Conservation (phyloP, 2,329 filamentous ascomycete species). For the Aureobasidium sp. region DNA sequence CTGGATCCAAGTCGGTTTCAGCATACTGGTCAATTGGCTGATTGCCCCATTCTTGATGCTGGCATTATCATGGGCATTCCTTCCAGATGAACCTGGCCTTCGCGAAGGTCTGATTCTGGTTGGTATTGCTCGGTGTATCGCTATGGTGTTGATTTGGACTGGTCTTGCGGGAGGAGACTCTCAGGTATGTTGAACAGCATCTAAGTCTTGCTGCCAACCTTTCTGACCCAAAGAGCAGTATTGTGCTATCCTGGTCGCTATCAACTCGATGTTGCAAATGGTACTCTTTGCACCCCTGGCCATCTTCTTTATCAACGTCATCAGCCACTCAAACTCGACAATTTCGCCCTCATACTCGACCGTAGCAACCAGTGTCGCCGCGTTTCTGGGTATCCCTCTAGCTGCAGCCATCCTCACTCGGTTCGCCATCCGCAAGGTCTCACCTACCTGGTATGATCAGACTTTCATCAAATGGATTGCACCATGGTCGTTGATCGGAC, state of each 20-base stretch:
- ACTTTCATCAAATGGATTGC: slow-evolving; percentile 61
- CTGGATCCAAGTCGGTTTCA: slow-evolving; percentile 75
- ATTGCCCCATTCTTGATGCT: slow-evolving; percentile 78
- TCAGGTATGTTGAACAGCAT: slow-evolving; percentile 33
- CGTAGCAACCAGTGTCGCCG: slow-evolving; percentile 71
- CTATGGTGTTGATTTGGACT: slow-evolving; percentile 82
- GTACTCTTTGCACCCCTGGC: slow-evolving; percentile 40
- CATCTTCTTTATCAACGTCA: slow-evolving; percentile 53
- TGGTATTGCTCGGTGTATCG: slow-evolving; percentile 76
- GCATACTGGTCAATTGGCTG: slow-evolving; percentile 73
- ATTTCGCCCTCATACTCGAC: slow-evolving; percentile 47
- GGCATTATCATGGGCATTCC: slow-evolving; percentile 56
- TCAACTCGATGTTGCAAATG: slow-evolving; percentile 41
- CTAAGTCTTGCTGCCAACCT: neutral
- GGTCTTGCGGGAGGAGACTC: slow-evolving; percentile 65
- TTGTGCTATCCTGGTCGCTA: slow-evolving; percentile 54
- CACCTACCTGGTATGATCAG: slow-evolving; percentile 56
- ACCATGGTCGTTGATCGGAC: slow-evolving; percentile 70
- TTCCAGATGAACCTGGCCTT: slow-evolving; percentile 40
- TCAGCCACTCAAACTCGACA: slow-evolving; percentile 40
- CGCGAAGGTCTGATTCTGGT: slow-evolving; percentile 67
- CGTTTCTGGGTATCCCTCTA: slow-evolving; percentile 76
- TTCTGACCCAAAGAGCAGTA: slow-evolving; percentile 36
- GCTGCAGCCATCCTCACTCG: slow-evolving; percentile 69
- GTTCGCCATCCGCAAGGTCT: slow-evolving; percentile 47